These are phyloP conservation scores for Acanthamoeba royreba DNA, from an alignment of 208 protist species.

Conservation along the genomic window DNA sequence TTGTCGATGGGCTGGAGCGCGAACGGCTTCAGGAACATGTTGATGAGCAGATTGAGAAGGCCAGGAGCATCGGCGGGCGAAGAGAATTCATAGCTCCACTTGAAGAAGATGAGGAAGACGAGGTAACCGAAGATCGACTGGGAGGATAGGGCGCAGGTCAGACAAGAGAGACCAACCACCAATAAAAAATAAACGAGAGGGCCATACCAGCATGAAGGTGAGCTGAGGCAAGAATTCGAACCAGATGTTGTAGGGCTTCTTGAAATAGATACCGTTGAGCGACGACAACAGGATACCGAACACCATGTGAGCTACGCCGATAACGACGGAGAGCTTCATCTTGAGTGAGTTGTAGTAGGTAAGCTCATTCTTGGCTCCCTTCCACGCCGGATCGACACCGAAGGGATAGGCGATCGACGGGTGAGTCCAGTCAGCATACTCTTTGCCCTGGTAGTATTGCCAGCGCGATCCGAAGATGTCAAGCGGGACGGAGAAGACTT, in stretches of 20 bases:
- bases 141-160: background rate
- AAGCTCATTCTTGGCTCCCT: slow-evolving; percentile 93
- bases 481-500: slow-evolving; percentile 83
- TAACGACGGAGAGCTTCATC: slow-evolving; percentile 98
- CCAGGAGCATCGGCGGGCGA: slow-evolving; percentile 63
- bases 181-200: slow-evolving; percentile 70
- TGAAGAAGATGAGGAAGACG: slow-evolving; percentile 94
- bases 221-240: slow-evolving; percentile 95
- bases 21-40: slow-evolving; percentile 89
- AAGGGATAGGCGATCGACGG: slow-evolving; percentile 64
- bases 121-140: slow-evolving; percentile 94
- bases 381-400: slow-evolving; percentile 84
- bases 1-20: background rate
- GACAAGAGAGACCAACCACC: no score
- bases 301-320: slow-evolving; percentile 95
- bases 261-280: slow-evolving; percentile 90
- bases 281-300: slow-evolving; percentile 91
- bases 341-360: slow-evolving; percentile 98
- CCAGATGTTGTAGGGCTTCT: slow-evolving; percentile 83
- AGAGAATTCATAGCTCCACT: slow-evolving; percentile 87
- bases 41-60: slow-evolving; percentile 89
- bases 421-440: slow-evolving; percentile 5
- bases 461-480: slow-evolving; percentile 64
- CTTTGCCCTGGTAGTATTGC: background rate
- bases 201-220: slow-evolving; percentile 86